These are phyloP conservation scores for Tetraselmis chui DNA, from an alignment of 139 green algal genomes.

Conservation along the genomic window DNA sequence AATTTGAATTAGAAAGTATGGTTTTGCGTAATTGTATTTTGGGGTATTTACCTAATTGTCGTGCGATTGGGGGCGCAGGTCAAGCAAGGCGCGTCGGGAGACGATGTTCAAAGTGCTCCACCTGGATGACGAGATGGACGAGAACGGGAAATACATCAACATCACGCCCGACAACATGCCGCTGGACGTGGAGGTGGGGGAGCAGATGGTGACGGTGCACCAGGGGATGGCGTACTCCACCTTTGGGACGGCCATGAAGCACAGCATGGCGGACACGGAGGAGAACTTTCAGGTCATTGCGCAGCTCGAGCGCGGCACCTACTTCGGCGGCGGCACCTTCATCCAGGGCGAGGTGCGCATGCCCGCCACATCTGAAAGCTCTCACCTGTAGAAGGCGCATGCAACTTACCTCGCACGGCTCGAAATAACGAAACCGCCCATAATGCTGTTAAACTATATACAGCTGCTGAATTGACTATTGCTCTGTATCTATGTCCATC, in stretches of 20 bases:
- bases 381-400: no score
- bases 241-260: not conserved
- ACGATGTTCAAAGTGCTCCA: not conserved
- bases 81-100: not conserved
- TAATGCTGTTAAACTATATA: no score
- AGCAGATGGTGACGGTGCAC: not conserved
- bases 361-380: no score
- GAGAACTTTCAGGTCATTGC: not conserved
- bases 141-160: not conserved
- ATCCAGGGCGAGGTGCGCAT: not conserved
- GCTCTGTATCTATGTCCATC: no score
- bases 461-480: no score
- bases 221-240: not conserved
- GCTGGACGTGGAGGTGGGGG: not conserved
- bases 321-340: not conserved
- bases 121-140: not conserved
- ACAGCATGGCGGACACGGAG: not conserved
- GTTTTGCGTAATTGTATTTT: no score
- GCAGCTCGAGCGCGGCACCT: not conserved
- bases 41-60: no score
- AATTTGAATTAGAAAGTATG: no score
- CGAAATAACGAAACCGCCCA: no score
- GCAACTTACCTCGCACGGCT: no score
- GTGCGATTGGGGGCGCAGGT: no score
- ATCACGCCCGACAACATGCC: not conserved